Base-by-base conservation (phyloP, 176 grass and related monocot species). In the Ensete glaucum region DNA sequence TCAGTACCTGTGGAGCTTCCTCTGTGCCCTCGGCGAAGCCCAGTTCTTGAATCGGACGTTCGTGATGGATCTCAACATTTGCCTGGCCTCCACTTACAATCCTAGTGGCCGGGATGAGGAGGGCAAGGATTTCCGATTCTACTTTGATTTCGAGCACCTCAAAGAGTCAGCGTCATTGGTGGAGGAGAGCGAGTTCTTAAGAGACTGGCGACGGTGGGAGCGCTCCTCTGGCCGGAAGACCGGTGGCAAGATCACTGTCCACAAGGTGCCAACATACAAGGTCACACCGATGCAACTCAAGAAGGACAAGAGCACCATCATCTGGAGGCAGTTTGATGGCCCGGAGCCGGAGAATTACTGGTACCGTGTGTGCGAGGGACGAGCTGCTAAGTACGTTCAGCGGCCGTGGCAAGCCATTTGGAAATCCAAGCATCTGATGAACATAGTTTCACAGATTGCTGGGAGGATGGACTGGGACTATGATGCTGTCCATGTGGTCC, bases 261-360 rank as follows among this genome's bases (percentile, higher is more conserved):
- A 84, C 0, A 97, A 97, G 77, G 94, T 97, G 43, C 90, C 88
- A 0, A 85, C 94, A 0, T 91, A 97, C 86, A 93, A 89, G 75
- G 78, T 87, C 15, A 89, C 90, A 8, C 95, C 95, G 23, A 94
- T 99, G 88, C 90, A 99, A 16, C 89, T 99, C 51, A 94, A 85
- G 84, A 99, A 68, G 82, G 90, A 91, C 23, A 87, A 77, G 79
- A 94, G 82, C 80, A 94, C 78, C 62, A 82, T 99, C 81, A 86
- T 99, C 34, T 91, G 88, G 95, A 83, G 95, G 84, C 88, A 89
- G 26, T 99, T 99, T 52, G 79, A 84, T 52, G 90, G 88, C 7
- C 78, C 82, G 8, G 95, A 99, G 80, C 95, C 95, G 0, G 95
- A 99, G 82, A 99, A 94, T 68, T 99, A 99, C 82, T 99, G 95